Base-by-base conservation (phyloP, 2,329 filamentous ascomycete genomes). In the Penicillium sp. region DNA sequence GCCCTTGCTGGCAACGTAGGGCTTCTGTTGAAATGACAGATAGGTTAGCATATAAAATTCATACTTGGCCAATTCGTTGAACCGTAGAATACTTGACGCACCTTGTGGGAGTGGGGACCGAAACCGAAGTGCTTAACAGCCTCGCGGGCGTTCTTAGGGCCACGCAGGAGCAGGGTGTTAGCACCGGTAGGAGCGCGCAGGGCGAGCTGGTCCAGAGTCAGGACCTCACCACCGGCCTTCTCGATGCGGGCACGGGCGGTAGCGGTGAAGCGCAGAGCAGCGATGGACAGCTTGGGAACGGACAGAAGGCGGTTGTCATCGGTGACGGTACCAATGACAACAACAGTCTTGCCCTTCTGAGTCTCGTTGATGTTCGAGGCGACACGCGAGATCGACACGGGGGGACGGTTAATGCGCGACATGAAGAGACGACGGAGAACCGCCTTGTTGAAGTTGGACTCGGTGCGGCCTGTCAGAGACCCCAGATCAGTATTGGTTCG, bases 91-190 rank as follows among this genome's bases (percentile, higher is more conserved):
- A n/a, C 8, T 14, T 42, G 61, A 76, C 84, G 69, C 79, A 92
- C 91, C 90, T 98, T 99, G 89, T 96, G 85, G 81, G 88, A 93
- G 88, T 99, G 95, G 68, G 95, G 95, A 69, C 95, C 96, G 73
- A 99, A 90, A 78, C 96, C 95, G 78, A 99, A 99, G 85, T 99
- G 96, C 90, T 96, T 98, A 81, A 98, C 85, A 65, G 95, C 91
- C 88, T 99, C 95, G 78, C 95, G 89, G 72, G 92, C 81, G 83
- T 98, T 98, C 92, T 97, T 99, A 81, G 95, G 93, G 67, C 95
- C 95, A 80, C 95, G 91, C 78, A 99, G 89, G 74, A 98, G 88
- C 72, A 99, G 85, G 68, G 95, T 98, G 88, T 98, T 97, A 84
- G 89, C 88, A 75, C 95, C 95, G 70, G 93, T 99, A 68, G 95